phyloP scores from a whole-genome alignment of 345 rosid species.

The Citrus sp. region DNA sequence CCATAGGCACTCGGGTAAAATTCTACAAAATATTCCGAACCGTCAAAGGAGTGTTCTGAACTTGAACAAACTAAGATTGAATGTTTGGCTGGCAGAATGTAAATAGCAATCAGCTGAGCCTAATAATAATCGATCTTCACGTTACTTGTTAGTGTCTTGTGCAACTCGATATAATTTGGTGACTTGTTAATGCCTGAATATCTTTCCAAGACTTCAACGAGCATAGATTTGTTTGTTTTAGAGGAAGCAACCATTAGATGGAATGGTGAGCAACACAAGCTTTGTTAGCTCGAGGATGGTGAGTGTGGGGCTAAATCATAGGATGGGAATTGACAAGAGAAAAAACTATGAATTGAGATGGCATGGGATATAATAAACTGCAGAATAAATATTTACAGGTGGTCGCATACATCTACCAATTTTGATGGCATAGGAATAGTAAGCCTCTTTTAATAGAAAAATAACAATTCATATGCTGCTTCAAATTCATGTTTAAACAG shows the following conservation, averaged over 20 bases:
- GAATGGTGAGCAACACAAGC: too few relatives aligned
- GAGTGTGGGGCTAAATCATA: too few relatives aligned
- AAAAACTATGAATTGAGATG: background rate
- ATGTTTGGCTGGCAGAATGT: background rate
- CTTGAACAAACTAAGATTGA: background rate
- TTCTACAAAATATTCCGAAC: background rate
- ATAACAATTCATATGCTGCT: background rate
- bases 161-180: background rate
- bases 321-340: too few relatives aligned
- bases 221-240: too few relatives aligned
- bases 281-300: too few relatives aligned
- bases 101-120: background rate
- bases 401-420: background rate
- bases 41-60: background rate
- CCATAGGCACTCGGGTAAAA: background rate
- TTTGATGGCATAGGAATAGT: background rate
- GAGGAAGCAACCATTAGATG: too few relatives aligned
- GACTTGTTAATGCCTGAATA: background rate
- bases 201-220: background rate
- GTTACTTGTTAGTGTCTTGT: background rate
- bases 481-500: background rate
- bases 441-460: background rate
- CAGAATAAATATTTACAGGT: background rate
- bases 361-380: background rate
- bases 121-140: background rate